Conservation (phyloP, 306 rosid species). For the Malus asiatica region DNA sequence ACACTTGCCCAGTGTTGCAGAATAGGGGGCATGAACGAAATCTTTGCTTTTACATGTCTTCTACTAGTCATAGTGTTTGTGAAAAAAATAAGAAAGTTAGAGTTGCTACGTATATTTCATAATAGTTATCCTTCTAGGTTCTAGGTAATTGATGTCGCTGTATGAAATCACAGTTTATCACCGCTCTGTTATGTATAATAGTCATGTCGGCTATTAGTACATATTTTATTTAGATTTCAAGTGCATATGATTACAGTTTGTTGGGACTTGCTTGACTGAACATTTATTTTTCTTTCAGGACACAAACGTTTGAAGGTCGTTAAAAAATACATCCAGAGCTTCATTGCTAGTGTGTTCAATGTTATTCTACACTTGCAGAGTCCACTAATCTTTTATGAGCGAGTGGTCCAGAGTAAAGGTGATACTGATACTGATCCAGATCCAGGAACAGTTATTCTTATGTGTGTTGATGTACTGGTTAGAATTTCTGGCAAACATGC, state of each 20-base stretch:
- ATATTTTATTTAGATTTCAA: not conserved
- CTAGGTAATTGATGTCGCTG: too few relatives aligned
- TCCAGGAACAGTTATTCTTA: conserved; percentile 80
- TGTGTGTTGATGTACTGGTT: conserved; percentile 80
- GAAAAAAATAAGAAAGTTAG: too few relatives aligned
- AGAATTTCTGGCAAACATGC: conserved; percentile 67
- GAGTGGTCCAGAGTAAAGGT: conserved; percentile 23
- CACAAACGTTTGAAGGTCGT: conserved; percentile 62
- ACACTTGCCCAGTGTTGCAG: too few relatives aligned
- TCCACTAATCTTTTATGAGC: conserved; percentile 51
- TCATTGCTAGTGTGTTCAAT: conserved; percentile 53
- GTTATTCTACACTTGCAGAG: conserved; percentile 68
- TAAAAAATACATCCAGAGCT: conserved; percentile 66
- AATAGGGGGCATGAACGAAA: too few relatives aligned
- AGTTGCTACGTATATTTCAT: too few relatives aligned
- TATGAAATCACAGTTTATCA: too few relatives aligned
- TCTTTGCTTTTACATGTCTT: too few relatives aligned
- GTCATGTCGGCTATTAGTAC: not conserved
- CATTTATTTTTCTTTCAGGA: conserved; percentile 37
- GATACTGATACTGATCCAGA: conserved; percentile 43
- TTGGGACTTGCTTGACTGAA: conserved; percentile 15
- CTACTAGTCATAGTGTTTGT: too few relatives aligned
- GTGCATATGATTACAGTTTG: not conserved
- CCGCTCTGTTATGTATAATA: not conserved
- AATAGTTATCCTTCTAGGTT: too few relatives aligned